Base-by-base conservation (phyloP, 768 basidiomycete species). In the Phaeolepiota aurea region DNA sequence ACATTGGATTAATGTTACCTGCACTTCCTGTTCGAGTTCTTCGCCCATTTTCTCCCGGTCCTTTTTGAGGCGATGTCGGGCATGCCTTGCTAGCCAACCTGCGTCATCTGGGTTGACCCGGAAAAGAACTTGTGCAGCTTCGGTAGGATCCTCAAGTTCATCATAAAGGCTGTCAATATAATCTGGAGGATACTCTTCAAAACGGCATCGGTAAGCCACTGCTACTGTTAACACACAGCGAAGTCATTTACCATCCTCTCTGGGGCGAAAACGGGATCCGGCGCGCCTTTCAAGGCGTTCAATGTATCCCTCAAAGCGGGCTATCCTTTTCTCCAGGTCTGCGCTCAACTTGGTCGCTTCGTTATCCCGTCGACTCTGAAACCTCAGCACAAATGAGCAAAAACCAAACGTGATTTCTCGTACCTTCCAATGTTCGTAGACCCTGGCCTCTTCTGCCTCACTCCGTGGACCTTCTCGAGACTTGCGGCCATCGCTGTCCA, bases 371-470 rank as follows among this genome's bases (percentile, higher is more conserved):
- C 65, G 72, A 50, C 60, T 67, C 86, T 89, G 45, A 28, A 40
- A n/a, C n/a, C n/a, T n/a, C 18, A 14, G 15, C 37, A 10, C 12
- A 7, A 14, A 11, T 2, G 22, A 46, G 40, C 23, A 20, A 46
- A 30, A n/a, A 3, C 13, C 22, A 9, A 21, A 30, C 20, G 19
- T 38, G 9, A 40, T 14, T 30, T 20, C 4, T 62, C 61, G 20
- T 44, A 88, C 90, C 66, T 73, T 71, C 92, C 92, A 96, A 37
- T 65, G 53, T 20, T 81, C 78, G 15, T 75, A 68, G 10, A 69
- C 60, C 20, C 55, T 60, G 15, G 56, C 60, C 57, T 96, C 90
- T 41, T 91, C 91, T 32, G 64, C 74, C 50, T 78, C 78, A 43
- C 72, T 75, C 55, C 80, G 61, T 2, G 88, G 85, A 3, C 84